These are phyloP conservation scores for Carallia brachiata DNA, from an alignment of 345 rosid species.

Conservation along the genomic window DNA sequence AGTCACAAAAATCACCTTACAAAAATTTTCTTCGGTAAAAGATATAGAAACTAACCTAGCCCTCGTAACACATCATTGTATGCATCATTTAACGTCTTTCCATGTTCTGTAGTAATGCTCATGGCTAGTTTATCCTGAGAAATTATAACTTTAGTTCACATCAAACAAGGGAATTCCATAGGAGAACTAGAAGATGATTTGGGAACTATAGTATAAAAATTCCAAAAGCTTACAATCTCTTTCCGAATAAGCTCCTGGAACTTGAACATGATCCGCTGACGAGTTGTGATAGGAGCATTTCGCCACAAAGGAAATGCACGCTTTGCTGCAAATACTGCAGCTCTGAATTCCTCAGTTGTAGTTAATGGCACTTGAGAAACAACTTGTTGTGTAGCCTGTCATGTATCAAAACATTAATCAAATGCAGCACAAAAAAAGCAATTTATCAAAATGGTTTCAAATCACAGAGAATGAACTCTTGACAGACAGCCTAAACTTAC, in stretches of 20 bases:
- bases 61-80: slow-evolving; percentile 43
- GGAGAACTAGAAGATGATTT: background rate
- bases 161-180: background rate
- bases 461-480: slow-evolving; percentile 1
- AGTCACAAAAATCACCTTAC: slow-evolving; percentile 9
- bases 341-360: slow-evolving; percentile 62
- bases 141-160: slow-evolving; percentile 3
- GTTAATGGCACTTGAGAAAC: slow-evolving; percentile 67
- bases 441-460: background rate
- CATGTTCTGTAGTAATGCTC: slow-evolving; percentile 58
- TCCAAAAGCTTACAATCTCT: slow-evolving; percentile 41
- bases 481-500: slow-evolving; percentile 39
- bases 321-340: slow-evolving; percentile 66
- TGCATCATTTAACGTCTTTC: slow-evolving; percentile 49
- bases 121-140: slow-evolving; percentile 55
- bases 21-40: slow-evolving; percentile 8
- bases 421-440: background rate
- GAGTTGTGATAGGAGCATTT: slow-evolving; percentile 44
- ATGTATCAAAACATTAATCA: background rate
- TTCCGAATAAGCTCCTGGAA: slow-evolving; percentile 63
- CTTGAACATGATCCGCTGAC: slow-evolving; percentile 70
- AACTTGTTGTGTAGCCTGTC: slow-evolving; percentile 60
- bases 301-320: slow-evolving; percentile 60
- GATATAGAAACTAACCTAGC: slow-evolving; percentile 37
- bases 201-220: background rate